Evolutionary conservation across 371 early-diverging fungal species (phyloP), one percentile per base, ranked within the genome.

Genomic region (Syncephalastrum contaminatum): DNA sequence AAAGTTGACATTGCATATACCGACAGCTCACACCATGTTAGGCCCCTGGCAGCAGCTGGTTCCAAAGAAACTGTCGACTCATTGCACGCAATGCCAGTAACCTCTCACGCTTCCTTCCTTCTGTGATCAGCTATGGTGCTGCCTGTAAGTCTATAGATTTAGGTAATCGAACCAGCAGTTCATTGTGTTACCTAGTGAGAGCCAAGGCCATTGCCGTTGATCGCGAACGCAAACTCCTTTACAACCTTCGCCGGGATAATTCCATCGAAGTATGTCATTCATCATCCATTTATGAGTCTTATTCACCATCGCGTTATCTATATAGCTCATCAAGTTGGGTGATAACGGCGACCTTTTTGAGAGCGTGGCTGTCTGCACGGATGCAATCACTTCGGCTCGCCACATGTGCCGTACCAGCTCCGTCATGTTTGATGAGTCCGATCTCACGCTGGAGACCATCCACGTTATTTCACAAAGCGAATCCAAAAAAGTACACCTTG

Each of bases 181-280:
- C 57, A 50, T 56, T 62, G 21, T 15, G 36, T 43, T 1, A 12
- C 16, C 15, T 62, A 49, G 81, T 67, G 43, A 63, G 80, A 13
- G 75, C 81, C 27, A 64, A 74, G 21, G 65, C 77, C 20, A 61
- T 92, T 52, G 84, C 77, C 0, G 63, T 91, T 40, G 95, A 95
- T 58, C 73, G 85, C 47, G 72, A 79, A 21, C 80, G 94, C 22
- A 82, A 86, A 40, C 60, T 87, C 4, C 64, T 94, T 18, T 95
- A 93, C 51, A 75, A 87, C 4, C 68, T 92, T 6, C 72, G 83
- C 2, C 70, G 83, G 53, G 72, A 78, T 16, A 86, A 86, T 14
- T 77, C 73, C n/a, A 85, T 95, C 36, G 85, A 87, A 63, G 90
- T 90, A 72, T 51, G 56, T 30, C 2, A 0, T 0, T 5, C 2